Base-by-base conservation (phyloP, 2,329 filamentous ascomycete genomes). In the Chaetothyriales sp. region DNA sequence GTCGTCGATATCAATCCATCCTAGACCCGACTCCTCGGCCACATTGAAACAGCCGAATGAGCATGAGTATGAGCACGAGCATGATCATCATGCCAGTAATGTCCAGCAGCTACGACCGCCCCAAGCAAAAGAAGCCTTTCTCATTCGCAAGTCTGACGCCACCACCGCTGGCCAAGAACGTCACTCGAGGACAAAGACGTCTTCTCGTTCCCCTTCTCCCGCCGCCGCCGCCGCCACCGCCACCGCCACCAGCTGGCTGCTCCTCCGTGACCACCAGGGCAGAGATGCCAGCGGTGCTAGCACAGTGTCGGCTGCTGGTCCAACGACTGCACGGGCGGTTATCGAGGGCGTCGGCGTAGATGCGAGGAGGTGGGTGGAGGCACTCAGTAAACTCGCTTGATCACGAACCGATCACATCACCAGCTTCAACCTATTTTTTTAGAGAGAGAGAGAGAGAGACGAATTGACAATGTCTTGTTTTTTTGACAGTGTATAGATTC, bases 281-380 rank as follows among this genome's bases (percentile, higher is more conserved):
- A 0, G 66, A 60, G 19, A 70, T 62, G 50, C 53, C 68, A 45
- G 68, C 50, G 56, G 57, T 18, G 46, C 49, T 22, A 52, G 28
- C 39, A 28, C 44, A 18, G 26, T 8, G n/a, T 25, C 22, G 5
- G 47, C 20, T 10, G 20, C 48, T 15, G 51, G 49, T n/a, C 44
- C 49, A 19, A 50, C 55, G 9, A 57, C 50, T 51, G 53, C 55
- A 36, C 53, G 51, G 42, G 53, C 49, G 9, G 55, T 61, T 2
- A 53, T 65, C 8, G 70, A 73, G 54, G 70, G 70, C 6, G 57
- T 73, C 42, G 70, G 70, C 1, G 60, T 73, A 42, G 70, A 73
- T 64, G 65, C 70, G 18, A 65, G 66, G 53, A 65, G 64, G 51
- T 73, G 72, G 64, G 67, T 73, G 53, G 70, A 73, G 56, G 65